Evolutionary conservation across 805 yeast genomes (phyloP), one percentile per base, ranked within the genome.

Genomic region (Naumovozyma castellii): DNA sequence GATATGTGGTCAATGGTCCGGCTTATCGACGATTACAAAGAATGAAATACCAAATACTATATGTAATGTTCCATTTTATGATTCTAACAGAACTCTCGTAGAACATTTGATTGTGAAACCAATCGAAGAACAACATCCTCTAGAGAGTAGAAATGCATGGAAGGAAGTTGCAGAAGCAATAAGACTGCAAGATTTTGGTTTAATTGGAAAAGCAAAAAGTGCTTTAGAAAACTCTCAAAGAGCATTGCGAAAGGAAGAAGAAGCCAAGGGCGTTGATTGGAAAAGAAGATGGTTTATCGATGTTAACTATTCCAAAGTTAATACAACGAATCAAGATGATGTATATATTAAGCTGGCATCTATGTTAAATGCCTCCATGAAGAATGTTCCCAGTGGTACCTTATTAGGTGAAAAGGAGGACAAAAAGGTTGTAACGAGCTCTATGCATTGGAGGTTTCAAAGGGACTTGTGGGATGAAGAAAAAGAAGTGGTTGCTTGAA

Each of bases 121-220:
- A 37, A 67, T 84, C 39, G 86, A 76, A 49, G 69, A 83, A 47
- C 97, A 92, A 66, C 72, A 81, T 61, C 74, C 67, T 28, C 69
- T 88, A 50, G 98, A 90, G 65, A 72, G 85, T 42, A 80, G 96
- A 66, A 76, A 69, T 51, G 97, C 97, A 12, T 90, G 98, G 98
- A 53, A 59, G 38, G 74, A 78, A 48, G 97, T 92, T 18, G 95
- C 97, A 0, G 84, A 72, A 8, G 97, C 97, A 13, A 82, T 87
- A 52, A 75, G 71, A 42, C 62, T 65, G 17, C 84, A 90, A 34
- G 81, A 87, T 59, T 85, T 74, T 64, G 84, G 83, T 50, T 62
- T 72, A 47, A 87, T 90, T 49, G 79, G 80, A 56, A 66, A 68
- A 47, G 84, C 82, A 54, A 90, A 90, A 68, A 68, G 87, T 13